Evolutionary conservation across 805 yeast genomes (phyloP), one percentile per base, ranked within the genome.

Genomic region (Candida tallmaniae): DNA sequence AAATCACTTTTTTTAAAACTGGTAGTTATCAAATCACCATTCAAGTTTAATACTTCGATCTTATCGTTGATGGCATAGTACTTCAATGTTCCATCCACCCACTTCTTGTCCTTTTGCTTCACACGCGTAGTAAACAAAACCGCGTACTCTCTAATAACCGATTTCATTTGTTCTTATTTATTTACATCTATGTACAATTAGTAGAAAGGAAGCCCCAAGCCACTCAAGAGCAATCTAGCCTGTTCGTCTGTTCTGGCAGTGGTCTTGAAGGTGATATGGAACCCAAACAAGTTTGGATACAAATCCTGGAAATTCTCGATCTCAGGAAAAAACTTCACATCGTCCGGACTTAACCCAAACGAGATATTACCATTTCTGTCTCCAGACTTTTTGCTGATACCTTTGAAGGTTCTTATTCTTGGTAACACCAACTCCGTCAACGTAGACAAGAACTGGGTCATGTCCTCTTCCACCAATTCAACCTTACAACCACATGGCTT

Each of bases 361-460:
- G 93, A 73, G 39, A 94, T 74, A 56, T 86, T 84, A 39, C 98
- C 99, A 50, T 70, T 74, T 35, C 73, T 70, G 58, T 89, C 97
- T 41, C 97, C 98, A 4, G 88, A 66, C 29, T 73, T 68, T 60
- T 77, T 78, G 21, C 78, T 73, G 33, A 93, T 68, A 32, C 97
- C 97, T 45, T 68, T 66, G 60, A 84, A 93, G 32, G 87, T 86
- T 73, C 95, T 81, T 38, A 89, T 78, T 60, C 96, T 77, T 30
- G 99, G 98, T 48, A 93, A 72, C 13, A 93, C 97, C 43, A 94
- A 65, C 62, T 93, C 98, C 1, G 95, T 79, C 48, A 93, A 65
- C 1, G 97, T 90, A 5, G 83, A 60, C 39, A 93, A 52, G 51
- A 94, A 93, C 64, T 88, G 96, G 36, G 79, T 65, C 79, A 89